Percentiles rank a stretch among this genome's conserved stretches.
phyloP scores from a whole-genome alignment of 192 early-diverging fungal genomes.

The Podila horticola region DNA sequence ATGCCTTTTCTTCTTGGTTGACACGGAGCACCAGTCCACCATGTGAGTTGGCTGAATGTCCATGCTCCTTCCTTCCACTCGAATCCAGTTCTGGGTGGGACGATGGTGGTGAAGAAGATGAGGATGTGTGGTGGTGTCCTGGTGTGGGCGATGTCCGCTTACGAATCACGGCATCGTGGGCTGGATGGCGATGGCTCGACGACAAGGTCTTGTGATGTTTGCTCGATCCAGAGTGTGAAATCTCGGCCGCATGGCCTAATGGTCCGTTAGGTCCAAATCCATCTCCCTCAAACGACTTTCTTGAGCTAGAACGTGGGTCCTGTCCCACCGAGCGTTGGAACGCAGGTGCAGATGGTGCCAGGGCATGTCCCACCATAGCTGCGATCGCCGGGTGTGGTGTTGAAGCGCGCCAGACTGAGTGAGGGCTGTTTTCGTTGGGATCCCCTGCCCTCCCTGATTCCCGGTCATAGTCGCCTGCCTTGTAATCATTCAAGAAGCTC shows the following conservation, averaged over 20 bases:
- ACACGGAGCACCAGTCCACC: slow-evolving; percentile 26
- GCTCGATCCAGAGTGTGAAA: background rate
- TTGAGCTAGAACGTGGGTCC: background rate
- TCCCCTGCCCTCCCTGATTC: slow-evolving; percentile 1
- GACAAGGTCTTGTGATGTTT: slow-evolving; percentile 21
- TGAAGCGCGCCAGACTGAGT: slow-evolving; percentile 39
- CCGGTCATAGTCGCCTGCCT: slow-evolving; percentile 15
- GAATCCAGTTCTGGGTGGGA: slow-evolving; percentile 12
- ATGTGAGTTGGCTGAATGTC: background rate
- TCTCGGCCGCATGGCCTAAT: slow-evolving; percentile 11
- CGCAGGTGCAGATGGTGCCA: slow-evolving; percentile 27
- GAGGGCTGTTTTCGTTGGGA: background rate
- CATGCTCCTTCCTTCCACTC: background rate
- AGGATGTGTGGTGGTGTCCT: background rate
- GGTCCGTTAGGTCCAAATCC: background rate
- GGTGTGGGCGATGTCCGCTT: slow-evolving; percentile 24
- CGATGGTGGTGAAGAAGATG: slow-evolving; percentile 17
- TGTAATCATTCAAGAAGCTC: slow-evolving; percentile 49
- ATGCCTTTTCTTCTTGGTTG: slow-evolving; percentile 41
- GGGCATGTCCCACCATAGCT: slow-evolving; percentile 43
- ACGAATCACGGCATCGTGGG: slow-evolving; percentile 40
- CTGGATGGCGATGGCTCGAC: slow-evolving; percentile 33
- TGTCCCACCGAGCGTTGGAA: slow-evolving; percentile 25
- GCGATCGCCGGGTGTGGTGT: slow-evolving; percentile 47
- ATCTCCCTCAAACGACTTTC: slow-evolving; percentile 12